phyloP scores from a whole-genome alignment of 768 basidiomycete species.

The Calvatia gigantea region DNA sequence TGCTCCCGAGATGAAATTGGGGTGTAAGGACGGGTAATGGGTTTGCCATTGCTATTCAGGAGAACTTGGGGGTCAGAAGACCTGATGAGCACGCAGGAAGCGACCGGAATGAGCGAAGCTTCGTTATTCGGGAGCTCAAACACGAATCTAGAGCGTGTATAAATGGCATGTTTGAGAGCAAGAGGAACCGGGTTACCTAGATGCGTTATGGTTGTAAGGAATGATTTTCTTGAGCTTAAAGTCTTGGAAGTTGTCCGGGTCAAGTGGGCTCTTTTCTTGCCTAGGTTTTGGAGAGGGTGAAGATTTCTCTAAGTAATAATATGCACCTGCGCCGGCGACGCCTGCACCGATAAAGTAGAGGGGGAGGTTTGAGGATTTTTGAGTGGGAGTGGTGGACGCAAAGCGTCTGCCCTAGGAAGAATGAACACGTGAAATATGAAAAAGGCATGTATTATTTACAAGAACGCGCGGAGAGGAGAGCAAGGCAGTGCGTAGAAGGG shows the following conservation, averaged over 20 bases:
- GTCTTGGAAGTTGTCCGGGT: slow-evolving; percentile 71
- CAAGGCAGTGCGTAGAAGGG: slow-evolving; percentile 30
- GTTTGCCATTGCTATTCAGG: slow-evolving; percentile 78
- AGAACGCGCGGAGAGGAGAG: slow-evolving; percentile 38
- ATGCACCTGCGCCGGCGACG: slow-evolving; percentile 38
- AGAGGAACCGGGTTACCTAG: slow-evolving; percentile 41
- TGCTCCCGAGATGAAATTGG: slow-evolving; percentile 77
- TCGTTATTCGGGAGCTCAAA: slow-evolving; percentile 80
- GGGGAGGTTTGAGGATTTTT: slow-evolving; percentile 47
- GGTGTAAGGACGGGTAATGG: slow-evolving; percentile 90
- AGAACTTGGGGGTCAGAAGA: slow-evolving; percentile 63
- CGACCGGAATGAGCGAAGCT: slow-evolving; percentile 73
- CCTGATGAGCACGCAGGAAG: slow-evolving; percentile 77
- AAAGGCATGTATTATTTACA: slow-evolving; percentile 26
- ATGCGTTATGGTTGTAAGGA: slow-evolving; percentile 94
- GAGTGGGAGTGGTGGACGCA: slow-evolving; percentile 37
- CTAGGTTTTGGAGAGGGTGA: slow-evolving; percentile 25
- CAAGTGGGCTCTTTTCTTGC: slow-evolving; percentile 67
- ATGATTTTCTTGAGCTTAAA: slow-evolving; percentile 79
- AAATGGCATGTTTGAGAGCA: slow-evolving; percentile 3
- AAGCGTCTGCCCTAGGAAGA: slow-evolving; percentile 27
- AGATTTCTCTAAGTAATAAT: slow-evolving; percentile 46
- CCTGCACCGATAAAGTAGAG: slow-evolving; percentile 47
- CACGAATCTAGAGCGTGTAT: slow-evolving; percentile 47
- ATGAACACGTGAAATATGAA: not conserved